Evolutionary conservation across 169 alveolate species (phyloP), one percentile per base, ranked within the genome.

Genomic region (Plasmodium knowlesi): DNA sequence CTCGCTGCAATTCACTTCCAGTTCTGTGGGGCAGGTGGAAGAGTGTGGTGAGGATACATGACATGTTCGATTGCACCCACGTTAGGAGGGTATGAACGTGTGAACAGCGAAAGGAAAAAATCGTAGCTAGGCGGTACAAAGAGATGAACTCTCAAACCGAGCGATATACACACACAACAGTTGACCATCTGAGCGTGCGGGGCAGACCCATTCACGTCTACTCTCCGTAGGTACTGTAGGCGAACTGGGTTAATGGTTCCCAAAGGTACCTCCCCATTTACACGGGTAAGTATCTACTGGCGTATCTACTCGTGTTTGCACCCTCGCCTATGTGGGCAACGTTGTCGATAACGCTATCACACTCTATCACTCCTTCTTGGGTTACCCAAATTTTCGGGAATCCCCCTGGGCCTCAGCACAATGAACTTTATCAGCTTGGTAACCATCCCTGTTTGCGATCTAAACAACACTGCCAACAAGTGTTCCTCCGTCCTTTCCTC

Each of bases 311-410:
- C 54, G 1, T 43, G n/a, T 43, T 43, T n/a, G 54, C 54, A 10
- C 12, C n/a, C n/a, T 10, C n/a, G 1, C 54, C 1, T 32, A 43
- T 10, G 54, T 43, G 3, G 54, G 54, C 32, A 6, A 5, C 71
- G 71, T 16, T 19, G 32, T 57, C 72, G 1, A 25, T 8, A 2
- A 16, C 0, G 19, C 72, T 10, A 16, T 57, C 10, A 8, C 28
- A 0, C 30, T 0, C 5, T n/a, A 8, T n/a, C 12, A 1, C 32
- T 39, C 22, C 14, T 43, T 16, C 3, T 25, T 43, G 25, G 30
- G 41, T 6, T 85, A 85, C 93, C 93, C 76, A 85, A 73, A 85
- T 73, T 73, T 53, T 85, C 85, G 53, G 83, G 93, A 25, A 85
- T 73, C 34, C 84, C 93, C 70, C 84, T 85, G 25, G 93, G 93